Evolutionary conservation across 2,329 filamentous ascomycete genomes (phyloP).

Genomic region (Claviceps capensis): DNA sequence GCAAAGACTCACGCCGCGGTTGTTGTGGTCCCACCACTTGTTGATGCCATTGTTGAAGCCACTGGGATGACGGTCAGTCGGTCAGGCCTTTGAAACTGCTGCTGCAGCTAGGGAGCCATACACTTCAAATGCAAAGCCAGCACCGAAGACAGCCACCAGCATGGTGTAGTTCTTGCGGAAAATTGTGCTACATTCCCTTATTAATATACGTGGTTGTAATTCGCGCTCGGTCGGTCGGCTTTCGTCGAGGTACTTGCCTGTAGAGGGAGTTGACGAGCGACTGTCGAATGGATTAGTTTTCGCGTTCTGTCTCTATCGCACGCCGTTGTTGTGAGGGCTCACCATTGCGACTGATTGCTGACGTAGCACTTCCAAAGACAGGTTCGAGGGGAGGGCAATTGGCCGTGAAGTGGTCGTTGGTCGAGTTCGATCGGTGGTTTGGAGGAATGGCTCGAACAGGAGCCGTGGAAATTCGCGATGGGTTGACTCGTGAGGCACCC

Average conservation of each 20-base stretch:
- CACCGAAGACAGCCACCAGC: conserved; percentile 71
- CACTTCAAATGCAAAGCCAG: conserved; percentile 89
- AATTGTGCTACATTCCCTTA: conserved; percentile 45
- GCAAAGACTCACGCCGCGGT: conserved; percentile 65
- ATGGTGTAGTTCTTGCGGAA: conserved; percentile 83
- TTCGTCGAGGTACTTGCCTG: conserved; percentile 21
- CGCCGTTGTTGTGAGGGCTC: conserved; percentile 8
- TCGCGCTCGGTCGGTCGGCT: conserved; percentile 4
- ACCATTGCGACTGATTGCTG: conserved; percentile 23
- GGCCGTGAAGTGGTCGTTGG: conserved; percentile 15
- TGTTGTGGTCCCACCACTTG: conserved; percentile 79
- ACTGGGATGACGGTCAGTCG: conserved; percentile 36
- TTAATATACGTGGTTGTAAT: conserved; percentile 13
- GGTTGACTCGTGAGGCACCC: conserved; percentile 14
- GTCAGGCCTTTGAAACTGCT: conserved; percentile 8
- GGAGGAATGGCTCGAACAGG: conserved; percentile 8
- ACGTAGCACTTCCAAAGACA: conserved; percentile 16
- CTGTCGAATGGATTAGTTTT: conserved; percentile 23
- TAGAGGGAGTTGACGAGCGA: conserved; percentile 22
- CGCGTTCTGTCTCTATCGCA: conserved; percentile 2
- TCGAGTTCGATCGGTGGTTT: conserved; percentile 15
- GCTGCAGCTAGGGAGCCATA: conserved; percentile 35
- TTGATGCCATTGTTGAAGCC: conserved; percentile 72
- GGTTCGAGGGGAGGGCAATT: conserved; percentile 12
- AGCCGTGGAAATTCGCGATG: conserved; percentile 14